Evolutionary conservation across 371 early-diverging fungal genomes (phyloP).

Genomic region (Circinella minor): DNA sequence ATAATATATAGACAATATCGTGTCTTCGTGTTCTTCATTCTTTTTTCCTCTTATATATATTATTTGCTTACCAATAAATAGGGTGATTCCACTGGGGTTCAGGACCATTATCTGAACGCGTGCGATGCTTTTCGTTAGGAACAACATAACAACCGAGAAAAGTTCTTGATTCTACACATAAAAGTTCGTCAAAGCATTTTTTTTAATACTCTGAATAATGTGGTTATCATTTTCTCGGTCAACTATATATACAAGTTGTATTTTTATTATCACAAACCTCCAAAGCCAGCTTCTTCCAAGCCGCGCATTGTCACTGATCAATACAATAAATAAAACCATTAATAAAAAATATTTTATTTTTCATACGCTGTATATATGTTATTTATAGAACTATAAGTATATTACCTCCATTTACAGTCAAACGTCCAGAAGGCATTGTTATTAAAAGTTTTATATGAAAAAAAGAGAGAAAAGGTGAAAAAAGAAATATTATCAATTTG

Average conservation of each 20-base stretch:
- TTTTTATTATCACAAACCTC: constrained; percentile 9
- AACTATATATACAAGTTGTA: not conserved
- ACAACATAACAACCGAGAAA: constrained; percentile 47
- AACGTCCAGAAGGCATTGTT: constrained; percentile 5
- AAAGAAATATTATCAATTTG: not conserved
- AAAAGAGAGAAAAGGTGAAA: not conserved
- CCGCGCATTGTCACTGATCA: constrained; percentile 17
- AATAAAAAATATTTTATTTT: not conserved
- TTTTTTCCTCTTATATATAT: not conserved
- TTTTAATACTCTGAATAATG: not conserved
- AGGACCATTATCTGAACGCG: constrained; percentile 36
- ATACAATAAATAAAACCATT: not conserved
- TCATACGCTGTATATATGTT: no score
- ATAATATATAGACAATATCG: no score
- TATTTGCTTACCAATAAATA: constrained; percentile 36
- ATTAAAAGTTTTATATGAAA: not conserved
- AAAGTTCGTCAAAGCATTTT: not conserved
- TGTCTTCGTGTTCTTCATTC: not conserved
- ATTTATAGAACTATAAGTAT: no score
- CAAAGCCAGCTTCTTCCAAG: constrained; percentile 18
- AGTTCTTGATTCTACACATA: constrained; percentile 26
- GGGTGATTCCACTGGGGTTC: constrained; percentile 44
- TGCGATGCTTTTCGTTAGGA: constrained; percentile 46
- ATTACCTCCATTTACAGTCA: constrained; percentile 1
- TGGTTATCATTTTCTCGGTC: no score